Evolutionary conservation across 805 yeast species (phyloP).

Genomic region (Dipodascopsis uninucleata): DNA sequence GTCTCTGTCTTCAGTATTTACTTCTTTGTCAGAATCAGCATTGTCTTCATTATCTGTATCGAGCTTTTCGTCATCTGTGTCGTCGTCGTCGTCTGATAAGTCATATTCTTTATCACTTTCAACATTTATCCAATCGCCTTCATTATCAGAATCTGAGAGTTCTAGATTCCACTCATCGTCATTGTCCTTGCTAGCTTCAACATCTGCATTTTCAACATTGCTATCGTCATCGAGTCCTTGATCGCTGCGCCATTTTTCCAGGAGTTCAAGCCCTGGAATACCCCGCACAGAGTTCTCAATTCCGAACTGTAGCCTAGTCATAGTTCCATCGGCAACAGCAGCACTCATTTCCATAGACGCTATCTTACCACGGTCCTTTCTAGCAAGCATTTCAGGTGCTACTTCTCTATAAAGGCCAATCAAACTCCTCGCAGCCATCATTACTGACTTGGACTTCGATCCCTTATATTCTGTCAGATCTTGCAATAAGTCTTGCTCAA

Average conservation of each 20-base stretch:
- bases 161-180: slow-evolving; percentile 37
- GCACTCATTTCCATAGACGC: slow-evolving; percentile 79
- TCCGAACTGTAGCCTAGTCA: slow-evolving; percentile 52
- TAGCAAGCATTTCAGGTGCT: slow-evolving; percentile 90
- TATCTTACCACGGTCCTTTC: slow-evolving; percentile 88
- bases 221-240: slow-evolving; percentile 54
- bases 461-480: slow-evolving; percentile 89
- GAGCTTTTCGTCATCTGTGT: slow-evolving; percentile 43
- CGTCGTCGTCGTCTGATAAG: slow-evolving; percentile 32
- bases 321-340: slow-evolving; percentile 47
- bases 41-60: slow-evolving; percentile 36
- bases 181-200: slow-evolving; percentile 51
- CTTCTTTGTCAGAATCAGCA: slow-evolving; percentile 18
- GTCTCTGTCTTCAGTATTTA: slow-evolving; percentile 7
- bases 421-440: slow-evolving; percentile 88
- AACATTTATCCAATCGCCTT: slow-evolving; percentile 89
- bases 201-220: slow-evolving; percentile 59
- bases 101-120: slow-evolving; percentile 60
- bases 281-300: slow-evolving; percentile 64
- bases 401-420: slow-evolving; percentile 85
- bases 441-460: slow-evolving; percentile 89
- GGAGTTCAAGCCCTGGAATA: slow-evolving; percentile 86
- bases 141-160: slow-evolving; percentile 37
- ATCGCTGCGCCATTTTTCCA: slow-evolving; percentile 77
- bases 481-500: slow-evolving; percentile 80